A percentile compares a stretch with the other conserved stretches of the same genome.
These are phyloP conservation scores for Echium plantagineum DNA, from an alignment of 257 asterid species.

Conservation along the genomic window DNA sequence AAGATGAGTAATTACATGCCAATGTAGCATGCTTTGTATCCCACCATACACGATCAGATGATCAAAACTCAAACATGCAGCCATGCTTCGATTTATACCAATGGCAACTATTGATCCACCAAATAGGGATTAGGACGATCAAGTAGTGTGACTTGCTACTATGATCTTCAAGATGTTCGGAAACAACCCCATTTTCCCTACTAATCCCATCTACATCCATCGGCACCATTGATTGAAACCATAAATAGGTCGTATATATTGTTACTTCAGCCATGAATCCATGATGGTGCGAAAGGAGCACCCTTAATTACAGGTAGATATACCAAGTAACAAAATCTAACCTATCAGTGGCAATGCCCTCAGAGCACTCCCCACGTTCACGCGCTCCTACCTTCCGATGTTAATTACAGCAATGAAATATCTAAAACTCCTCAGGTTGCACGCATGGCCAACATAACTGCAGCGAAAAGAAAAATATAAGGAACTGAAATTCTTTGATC, in stretches of 20 bases:
- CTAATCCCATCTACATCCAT: no score
- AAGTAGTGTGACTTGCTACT: no score
- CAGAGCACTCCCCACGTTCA: not conserved
- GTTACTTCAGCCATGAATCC: not conserved
- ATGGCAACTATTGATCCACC: no score
- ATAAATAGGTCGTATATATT: not conserved
- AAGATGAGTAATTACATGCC: slow-evolving; percentile 16
- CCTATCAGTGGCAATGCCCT: not conserved
- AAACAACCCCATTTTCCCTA: no score
- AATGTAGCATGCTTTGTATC: not conserved
- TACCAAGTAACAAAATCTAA: not conserved
- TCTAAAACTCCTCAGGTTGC: slow-evolving; percentile 12
- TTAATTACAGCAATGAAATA: slow-evolving; percentile 6
- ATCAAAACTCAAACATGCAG: no score
- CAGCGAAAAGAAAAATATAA: slow-evolving; percentile 8
- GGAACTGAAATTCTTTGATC: not conserved
- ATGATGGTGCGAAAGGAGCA: not conserved
- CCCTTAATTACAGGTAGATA: not conserved
- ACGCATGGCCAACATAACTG: slow-evolving; percentile 49
- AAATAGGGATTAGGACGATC: no score
- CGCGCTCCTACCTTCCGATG: slow-evolving; percentile 5
- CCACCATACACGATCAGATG: not conserved
- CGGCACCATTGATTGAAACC: no score
- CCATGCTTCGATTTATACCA: no score
- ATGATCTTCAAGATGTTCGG: no score